Evolutionary conservation across 2,329 filamentous ascomycete species (phyloP).

Genomic region (Talaromyces sp.): DNA sequence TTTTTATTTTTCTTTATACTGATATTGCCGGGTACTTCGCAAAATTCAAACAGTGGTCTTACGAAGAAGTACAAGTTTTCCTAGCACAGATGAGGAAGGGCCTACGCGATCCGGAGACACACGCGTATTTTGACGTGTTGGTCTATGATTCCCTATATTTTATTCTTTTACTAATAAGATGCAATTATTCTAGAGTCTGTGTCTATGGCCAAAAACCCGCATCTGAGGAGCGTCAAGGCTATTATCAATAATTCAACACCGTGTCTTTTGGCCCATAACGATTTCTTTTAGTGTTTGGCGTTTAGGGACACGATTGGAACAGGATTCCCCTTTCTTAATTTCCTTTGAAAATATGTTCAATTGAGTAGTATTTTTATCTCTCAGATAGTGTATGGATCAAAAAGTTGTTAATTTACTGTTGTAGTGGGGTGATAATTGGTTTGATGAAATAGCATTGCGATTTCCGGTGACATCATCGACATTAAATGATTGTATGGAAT

Average conservation of each 20-base stretch:
- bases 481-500: too few species aligned
- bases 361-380: background rate
- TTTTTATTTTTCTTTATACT: background rate
- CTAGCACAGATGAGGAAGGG: slow-evolving; percentile 18
- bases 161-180: slow-evolving; percentile 7
- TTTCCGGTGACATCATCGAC: background rate
- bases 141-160: background rate
- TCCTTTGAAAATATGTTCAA: background rate
- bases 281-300: background rate
- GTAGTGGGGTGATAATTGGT: background rate
- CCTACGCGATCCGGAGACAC: slow-evolving; percentile 16
- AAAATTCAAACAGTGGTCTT: slow-evolving; percentile 14
- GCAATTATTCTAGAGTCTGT: background rate
- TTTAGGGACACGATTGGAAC: too few species aligned
- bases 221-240: background rate
- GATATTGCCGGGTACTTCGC: background rate
- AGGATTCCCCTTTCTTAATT: background rate
- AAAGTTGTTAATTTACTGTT: background rate
- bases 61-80: slow-evolving; percentile 19
- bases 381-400: background rate
- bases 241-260: background rate
- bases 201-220: background rate
- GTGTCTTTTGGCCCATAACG: background rate
- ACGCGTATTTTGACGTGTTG: slow-evolving; percentile 21
- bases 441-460: background rate